Conservation (phyloP, 1,139 yeast genomes). For the Eremothecium coryli region DNA sequence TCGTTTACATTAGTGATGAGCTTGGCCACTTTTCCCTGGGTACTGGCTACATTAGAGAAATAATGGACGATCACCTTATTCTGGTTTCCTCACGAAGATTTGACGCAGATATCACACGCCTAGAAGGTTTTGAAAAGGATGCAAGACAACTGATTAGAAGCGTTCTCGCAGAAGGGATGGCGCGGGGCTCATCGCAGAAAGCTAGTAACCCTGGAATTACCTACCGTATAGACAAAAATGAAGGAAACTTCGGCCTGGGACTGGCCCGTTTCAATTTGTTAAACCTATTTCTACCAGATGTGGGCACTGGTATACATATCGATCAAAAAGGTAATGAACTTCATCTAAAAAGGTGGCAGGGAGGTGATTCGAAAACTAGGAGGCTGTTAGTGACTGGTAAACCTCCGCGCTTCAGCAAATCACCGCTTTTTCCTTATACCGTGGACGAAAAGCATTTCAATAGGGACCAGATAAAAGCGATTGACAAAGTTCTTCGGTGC, state of each 20-base stretch:
- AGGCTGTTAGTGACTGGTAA: conserved; percentile 52
- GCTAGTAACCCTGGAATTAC: conserved; percentile 17
- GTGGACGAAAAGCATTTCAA: conserved; percentile 37
- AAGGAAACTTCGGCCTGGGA: conserved; percentile 64
- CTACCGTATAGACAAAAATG: conserved; percentile 75
- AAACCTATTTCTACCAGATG: conserved; percentile 45
- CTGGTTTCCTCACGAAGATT: conserved; percentile 47
- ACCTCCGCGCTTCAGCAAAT: conserved; percentile 36
- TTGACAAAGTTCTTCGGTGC: conserved; percentile 53
- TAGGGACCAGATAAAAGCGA: conserved; percentile 60
- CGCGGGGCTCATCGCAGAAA: conserved; percentile 14
- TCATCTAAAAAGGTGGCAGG: conserved; percentile 28
- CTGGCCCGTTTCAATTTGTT: conserved; percentile 68
- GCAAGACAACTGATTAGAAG: conserved; percentile 45
- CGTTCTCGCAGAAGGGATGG: conserved; percentile 31
- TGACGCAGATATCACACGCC: conserved; percentile 25
- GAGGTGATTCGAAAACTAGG: conserved; percentile 48
- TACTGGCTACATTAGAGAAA: conserved; percentile 44
- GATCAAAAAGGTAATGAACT: conserved; percentile 13
- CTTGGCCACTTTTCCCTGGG: conserved; percentile 68
- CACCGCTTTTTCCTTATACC: conserved; percentile 25
- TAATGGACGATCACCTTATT: conserved; percentile 33
- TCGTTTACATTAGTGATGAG: conserved; percentile 71
- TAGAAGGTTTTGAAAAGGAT: conserved; percentile 35
- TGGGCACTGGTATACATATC: conserved; percentile 9